These are phyloP conservation scores for Wallacemonas sp. DNA, from an alignment of 208 protist species.

Conservation along the genomic window DNA sequence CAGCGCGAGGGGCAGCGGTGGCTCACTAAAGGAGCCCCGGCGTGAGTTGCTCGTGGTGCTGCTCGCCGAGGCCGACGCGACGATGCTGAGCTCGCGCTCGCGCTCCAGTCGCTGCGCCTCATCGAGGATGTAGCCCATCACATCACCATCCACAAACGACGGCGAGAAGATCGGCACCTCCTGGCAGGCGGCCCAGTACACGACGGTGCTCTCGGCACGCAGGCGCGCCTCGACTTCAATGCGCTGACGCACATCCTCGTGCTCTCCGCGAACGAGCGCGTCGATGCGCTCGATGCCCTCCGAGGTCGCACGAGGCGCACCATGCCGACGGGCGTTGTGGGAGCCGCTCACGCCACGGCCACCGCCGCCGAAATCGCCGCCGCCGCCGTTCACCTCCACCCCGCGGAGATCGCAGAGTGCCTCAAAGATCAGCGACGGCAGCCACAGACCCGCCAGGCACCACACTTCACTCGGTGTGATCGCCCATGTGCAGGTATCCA, in stretches of 20 bases:
- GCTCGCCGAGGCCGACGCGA: neutral
- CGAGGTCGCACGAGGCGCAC: neutral
- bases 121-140: conserved; percentile 58
- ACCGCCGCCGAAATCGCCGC: too few species aligned
- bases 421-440: conserved; percentile 62
- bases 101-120: conserved; percentile 21
- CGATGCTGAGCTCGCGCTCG: neutral
- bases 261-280: neutral
- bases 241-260: neutral
- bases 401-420: conserved; percentile 28
- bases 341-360: too few species aligned
- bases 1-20: neutral
- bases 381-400: neutral
- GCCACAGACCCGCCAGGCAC: conserved; percentile 66
- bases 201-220: conserved; percentile 55
- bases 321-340: too few species aligned
- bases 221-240: conserved; percentile 30
- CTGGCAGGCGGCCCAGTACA: conserved; percentile 82
- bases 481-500: conserved; percentile 62
- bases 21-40: neutral
- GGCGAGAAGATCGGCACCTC: conserved; percentile 83
- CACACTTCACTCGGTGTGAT: conserved; percentile 77
- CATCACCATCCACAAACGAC: conserved; percentile 81
- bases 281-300: neutral
- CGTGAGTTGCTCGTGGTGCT: neutral